Conservation (phyloP, 768 basidiomycete genomes). For the Porpolomopsis calyptriformis region DNA sequence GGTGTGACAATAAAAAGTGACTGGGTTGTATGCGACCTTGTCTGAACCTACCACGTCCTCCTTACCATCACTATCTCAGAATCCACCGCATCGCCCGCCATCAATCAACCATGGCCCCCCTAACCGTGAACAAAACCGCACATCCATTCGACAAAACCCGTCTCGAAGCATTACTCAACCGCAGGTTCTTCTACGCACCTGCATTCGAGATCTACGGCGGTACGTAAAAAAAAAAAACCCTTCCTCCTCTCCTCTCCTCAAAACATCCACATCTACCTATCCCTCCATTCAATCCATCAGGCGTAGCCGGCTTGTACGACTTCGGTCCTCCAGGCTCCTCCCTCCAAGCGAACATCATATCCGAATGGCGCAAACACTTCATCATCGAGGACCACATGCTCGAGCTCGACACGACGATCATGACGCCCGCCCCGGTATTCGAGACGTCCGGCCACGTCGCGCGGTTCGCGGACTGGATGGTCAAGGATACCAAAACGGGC, state of each 20-base stretch:
- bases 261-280: neutral
- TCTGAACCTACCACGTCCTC: no score
- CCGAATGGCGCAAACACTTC: conserved; percentile 95
- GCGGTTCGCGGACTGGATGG: conserved; percentile 99
- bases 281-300: conserved; percentile 29
- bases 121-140: conserved; percentile 67
- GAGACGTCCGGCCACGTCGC: conserved; percentile 97
- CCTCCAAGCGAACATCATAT: conserved; percentile 91
- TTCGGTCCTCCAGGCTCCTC: conserved; percentile 95
- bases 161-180: conserved; percentile 77
- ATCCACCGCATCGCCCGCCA: neutral
- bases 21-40: neutral
- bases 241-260: conserved; percentile 7
- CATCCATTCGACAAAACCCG: conserved; percentile 81
- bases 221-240: no score
- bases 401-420: conserved; percentile 95
- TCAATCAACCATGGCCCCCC: neutral
- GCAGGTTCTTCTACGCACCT: conserved; percentile 95
- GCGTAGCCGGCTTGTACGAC: conserved; percentile 95
- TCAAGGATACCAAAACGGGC: conserved; percentile 89
- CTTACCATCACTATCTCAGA: no score
- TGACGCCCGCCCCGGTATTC: conserved; percentile 91
- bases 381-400: conserved; percentile 98
- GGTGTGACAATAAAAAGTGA: no score
- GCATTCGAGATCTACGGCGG: conserved; percentile 99